Evolutionary conservation across 176 grass and related monocot species (phyloP).

Genomic region (Carex pumila): DNA sequence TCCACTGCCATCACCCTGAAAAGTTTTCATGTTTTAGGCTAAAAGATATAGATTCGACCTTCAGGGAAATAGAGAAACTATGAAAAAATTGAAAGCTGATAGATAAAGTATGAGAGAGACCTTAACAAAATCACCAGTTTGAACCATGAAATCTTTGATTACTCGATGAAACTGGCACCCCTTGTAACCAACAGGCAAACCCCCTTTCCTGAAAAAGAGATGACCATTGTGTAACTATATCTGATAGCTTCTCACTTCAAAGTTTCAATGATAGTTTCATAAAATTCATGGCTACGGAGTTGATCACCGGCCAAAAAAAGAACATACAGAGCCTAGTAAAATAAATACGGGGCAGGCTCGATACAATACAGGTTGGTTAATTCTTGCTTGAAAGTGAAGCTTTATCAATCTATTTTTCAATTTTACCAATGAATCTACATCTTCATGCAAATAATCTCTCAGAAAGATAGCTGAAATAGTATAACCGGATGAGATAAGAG

Average conservation of each 20-base stretch:
- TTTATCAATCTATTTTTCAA: background rate
- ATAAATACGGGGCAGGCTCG: background rate
- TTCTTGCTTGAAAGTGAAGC: background rate
- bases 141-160: constrained; percentile 99
- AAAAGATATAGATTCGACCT: background rate
- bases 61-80: background rate
- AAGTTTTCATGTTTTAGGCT: constrained; percentile 7
- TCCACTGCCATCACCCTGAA: constrained; percentile 87
- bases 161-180: constrained; percentile 91
- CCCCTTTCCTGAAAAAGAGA: constrained; percentile 52
- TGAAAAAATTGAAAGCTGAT: background rate
- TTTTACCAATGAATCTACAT: background rate
- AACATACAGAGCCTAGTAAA: background rate
- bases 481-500: constrained; percentile 5
- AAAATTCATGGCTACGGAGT: background rate
- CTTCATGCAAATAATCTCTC: background rate
- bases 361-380: background rate
- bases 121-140: constrained; percentile 95
- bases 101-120: constrained; percentile 31
- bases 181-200: constrained; percentile 67
- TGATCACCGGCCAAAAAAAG: background rate
- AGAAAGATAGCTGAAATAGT: background rate
- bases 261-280: background rate
- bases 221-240: background rate
- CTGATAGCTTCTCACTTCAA: background rate